Evolutionary conservation across 129 eudicot species (phyloP).

Genomic region (Pulicaria dysenterica): DNA sequence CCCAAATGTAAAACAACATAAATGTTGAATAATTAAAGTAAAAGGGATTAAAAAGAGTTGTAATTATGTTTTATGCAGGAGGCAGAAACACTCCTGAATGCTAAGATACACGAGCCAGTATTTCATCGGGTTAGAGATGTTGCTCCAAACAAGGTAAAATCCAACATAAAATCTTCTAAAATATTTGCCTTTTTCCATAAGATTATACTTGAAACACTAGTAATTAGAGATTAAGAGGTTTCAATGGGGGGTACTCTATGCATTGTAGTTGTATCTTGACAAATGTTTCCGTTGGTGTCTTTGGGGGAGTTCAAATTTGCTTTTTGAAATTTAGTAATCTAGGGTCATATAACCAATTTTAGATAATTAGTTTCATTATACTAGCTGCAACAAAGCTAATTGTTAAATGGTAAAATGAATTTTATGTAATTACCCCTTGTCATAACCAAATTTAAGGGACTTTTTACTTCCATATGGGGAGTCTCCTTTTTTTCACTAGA

Average conservation of each 20-base stretch:
- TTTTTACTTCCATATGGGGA: not conserved
- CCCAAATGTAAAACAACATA: not conserved
- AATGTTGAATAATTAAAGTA: too few relatives aligned
- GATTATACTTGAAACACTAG: not conserved
- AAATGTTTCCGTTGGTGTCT: not conserved
- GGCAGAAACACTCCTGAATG: constrained; percentile 76
- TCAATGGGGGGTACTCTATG: not conserved
- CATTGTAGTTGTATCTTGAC: not conserved
- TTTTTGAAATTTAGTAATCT: too few relatives aligned
- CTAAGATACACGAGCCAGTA: constrained; percentile 62
- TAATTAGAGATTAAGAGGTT: constrained; percentile 2
- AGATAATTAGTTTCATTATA: not conserved
- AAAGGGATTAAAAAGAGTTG: not conserved
- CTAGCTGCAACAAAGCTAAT: not conserved
- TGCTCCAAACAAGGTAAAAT: constrained; percentile 94
- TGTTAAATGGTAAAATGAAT: not conserved
- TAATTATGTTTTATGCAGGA: constrained; percentile 46
- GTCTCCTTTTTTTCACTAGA: not conserved
- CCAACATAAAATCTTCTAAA: not conserved
- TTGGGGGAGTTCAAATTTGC: not conserved
- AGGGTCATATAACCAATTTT: constrained; percentile 1
- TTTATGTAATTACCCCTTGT: not conserved
- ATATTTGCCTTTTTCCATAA: not conserved
- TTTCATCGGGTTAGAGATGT: constrained; percentile 97
- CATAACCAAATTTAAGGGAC: not conserved